Evolutionary conservation across 2,329 filamentous ascomycete genomes (phyloP), one percentile per base, ranked within the genome.

Genomic region (Beauveria bassiana): DNA sequence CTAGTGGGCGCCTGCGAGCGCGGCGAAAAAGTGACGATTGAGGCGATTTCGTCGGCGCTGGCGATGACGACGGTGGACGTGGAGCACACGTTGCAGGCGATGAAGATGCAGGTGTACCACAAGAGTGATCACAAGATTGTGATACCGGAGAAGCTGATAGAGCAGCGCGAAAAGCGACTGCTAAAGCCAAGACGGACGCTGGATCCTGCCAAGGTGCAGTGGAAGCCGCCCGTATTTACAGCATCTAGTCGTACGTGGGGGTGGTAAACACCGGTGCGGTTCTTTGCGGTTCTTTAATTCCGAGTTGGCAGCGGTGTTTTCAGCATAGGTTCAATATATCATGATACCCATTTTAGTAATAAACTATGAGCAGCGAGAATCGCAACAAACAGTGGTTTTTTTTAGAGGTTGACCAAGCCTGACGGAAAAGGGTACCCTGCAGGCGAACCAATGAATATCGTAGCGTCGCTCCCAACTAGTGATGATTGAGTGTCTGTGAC

Each of bases 1-100:
- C 80, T 99, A n/a, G 77, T 96, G 52, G 87, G 88, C 54, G 83
- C 82, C 55, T 87, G 87, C 63, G 87, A 88, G 64, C 77, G 80
- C 20, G 85, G 86, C 9, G 85, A 88, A 14, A 87, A 86, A 70
- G 88, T 90, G 59, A 96, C 89, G 61, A 93, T 98, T 59, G 93
- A 97, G 69, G 85, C 90, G 55, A 84, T 99, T 58, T 93, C 91
- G 0, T 80, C 83, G 6, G 75, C 86, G 40, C 86, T 95, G 9
- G 89, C 93, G 3, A 98, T 99, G 93, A 98, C 93, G n/a, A 93
- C 92, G 6, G 91, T 92, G 69, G 95, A 99, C 72, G 93, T 99
- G 16, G 86, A 98, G 73, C 92, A 97, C 73, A 98, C 95, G 0
- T 76, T 99, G 57, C 92, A 97, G 72, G 93, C 93, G 61, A 79